A percentile compares a stretch with the other conserved stretches of the same genome.
Conservation (phyloP, 495 filamentous ascomycete genomes). For the Aspergillus saccharolyticus region DNA sequence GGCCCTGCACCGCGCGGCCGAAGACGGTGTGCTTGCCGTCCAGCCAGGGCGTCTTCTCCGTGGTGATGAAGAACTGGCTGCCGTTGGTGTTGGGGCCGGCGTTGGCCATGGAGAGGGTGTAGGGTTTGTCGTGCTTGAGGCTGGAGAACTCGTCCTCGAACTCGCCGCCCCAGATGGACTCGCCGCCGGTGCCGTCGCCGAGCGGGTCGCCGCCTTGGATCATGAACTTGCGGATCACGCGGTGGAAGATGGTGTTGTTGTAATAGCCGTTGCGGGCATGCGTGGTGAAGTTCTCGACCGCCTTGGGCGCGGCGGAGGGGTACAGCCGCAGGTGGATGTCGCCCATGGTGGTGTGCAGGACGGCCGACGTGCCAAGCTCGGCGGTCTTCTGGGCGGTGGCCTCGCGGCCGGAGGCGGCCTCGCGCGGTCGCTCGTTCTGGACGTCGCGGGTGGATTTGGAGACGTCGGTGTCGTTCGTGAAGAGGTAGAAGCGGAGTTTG, state of each 20-base stretch:
- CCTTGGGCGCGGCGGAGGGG: slow-evolving; percentile 85
- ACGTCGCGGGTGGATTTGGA: slow-evolving; percentile 84
- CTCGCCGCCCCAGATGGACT: slow-evolving; percentile 93
- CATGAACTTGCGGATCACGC: slow-evolving; percentile 98
- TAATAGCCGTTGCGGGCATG: slow-evolving; percentile 88
- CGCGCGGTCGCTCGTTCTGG: slow-evolving; percentile 85
- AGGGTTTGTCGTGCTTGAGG: slow-evolving; percentile 90
- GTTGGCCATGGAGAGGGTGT: slow-evolving; percentile 96
- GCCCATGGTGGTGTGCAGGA: slow-evolving; percentile 88
- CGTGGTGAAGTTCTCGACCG: slow-evolving; percentile 98
- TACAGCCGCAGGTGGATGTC: slow-evolving; percentile 94
- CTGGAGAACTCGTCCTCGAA: slow-evolving; percentile 94
- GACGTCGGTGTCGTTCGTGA: slow-evolving; percentile 82
- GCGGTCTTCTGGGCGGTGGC: slow-evolving; percentile 48
- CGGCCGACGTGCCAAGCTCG: slow-evolving; percentile 71
- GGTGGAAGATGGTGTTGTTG: slow-evolving; percentile 95
- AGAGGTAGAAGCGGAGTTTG: slow-evolving; percentile 97
- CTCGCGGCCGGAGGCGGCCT: slow-evolving; percentile 30
- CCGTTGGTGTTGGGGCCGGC: slow-evolving; percentile 76
- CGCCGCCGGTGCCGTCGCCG: slow-evolving; percentile 92
- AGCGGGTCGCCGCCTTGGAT: slow-evolving; percentile 88
- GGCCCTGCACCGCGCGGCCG: slow-evolving; percentile 77
- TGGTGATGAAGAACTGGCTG: slow-evolving; percentile 97
- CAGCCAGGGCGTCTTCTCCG: slow-evolving; percentile 93
- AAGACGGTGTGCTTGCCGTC: slow-evolving; percentile 97